phyloP scores from a whole-genome alignment of 305 asterid species.

The Plantago coronopus region DNA sequence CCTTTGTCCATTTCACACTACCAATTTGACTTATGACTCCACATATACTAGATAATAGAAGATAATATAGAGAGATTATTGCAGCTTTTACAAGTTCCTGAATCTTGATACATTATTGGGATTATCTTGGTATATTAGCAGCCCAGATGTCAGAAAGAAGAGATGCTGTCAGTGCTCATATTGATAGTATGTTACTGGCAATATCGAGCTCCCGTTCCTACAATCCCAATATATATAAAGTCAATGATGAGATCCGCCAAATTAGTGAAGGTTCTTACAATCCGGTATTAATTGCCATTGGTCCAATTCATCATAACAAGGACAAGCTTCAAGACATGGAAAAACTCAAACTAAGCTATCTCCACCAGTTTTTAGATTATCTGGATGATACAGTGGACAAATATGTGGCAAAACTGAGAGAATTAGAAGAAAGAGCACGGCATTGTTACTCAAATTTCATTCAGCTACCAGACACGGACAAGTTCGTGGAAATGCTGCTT shows the following conservation, averaged over 20 bases:
- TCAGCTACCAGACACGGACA: constrained; percentile 6
- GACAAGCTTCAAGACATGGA: constrained; percentile 25
- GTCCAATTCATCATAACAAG: constrained; percentile 32
- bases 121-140: not conserved
- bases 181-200: not conserved
- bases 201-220: not conserved
- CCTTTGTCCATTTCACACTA: too few relatives aligned
- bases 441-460: constrained; percentile 25
- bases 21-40: too few relatives aligned
- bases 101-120: too few relatives aligned
- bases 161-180: not conserved
- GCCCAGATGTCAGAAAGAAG: not conserved
- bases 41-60: too few relatives aligned
- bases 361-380: constrained; percentile 21
- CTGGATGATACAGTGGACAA: constrained; percentile 19
- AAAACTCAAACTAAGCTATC: constrained; percentile 30
- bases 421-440: constrained; percentile 25
- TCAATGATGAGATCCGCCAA: constrained; percentile 6
- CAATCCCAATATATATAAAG: not conserved
- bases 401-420: constrained; percentile 23
- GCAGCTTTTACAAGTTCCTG: too few relatives aligned
- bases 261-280: constrained; percentile 21
- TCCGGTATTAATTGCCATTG: constrained; percentile 29
- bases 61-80: too few relatives aligned
- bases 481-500: constrained; percentile 27